Evolutionary conservation across 2,329 filamentous ascomycete species (phyloP).

Genomic region (Trichothecium sympodiale): DNA sequence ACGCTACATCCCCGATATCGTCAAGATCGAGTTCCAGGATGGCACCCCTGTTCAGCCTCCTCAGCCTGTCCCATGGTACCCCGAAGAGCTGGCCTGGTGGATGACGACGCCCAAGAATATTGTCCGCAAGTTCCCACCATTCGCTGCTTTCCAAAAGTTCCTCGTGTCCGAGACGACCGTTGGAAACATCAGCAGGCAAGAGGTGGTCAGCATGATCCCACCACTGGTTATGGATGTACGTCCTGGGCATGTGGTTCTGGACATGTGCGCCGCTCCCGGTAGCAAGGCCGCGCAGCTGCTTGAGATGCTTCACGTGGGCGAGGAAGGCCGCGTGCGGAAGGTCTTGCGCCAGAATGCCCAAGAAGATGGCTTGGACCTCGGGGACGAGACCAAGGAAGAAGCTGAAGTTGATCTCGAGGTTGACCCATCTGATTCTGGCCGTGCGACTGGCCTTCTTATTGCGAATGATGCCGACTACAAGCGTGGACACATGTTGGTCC

Average conservation of each 20-base stretch:
- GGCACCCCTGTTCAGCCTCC: constrained; percentile 75
- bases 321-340: constrained; percentile 74
- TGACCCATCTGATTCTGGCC: constrained; percentile 63
- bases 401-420: constrained; percentile 41
- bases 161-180: constrained; percentile 94
- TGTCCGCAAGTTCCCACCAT: constrained; percentile 84
- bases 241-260: constrained; percentile 85
- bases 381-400: constrained; percentile 34
- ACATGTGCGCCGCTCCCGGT: constrained; percentile 92
- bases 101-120: constrained; percentile 98
- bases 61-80: constrained; percentile 79
- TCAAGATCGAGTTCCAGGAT: constrained; percentile 71
- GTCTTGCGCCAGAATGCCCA: constrained; percentile 53
- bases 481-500: constrained; percentile 91
- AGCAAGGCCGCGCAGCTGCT: constrained; percentile 95
- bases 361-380: constrained; percentile 45
- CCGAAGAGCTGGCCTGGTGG: constrained; percentile 87
- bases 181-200: constrained; percentile 94
- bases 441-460: constrained; percentile 82
- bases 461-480: constrained; percentile 97
- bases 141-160: constrained; percentile 94
- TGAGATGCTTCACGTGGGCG: constrained; percentile 86
- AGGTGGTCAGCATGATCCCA: constrained; percentile 98
- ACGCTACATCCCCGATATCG: constrained; percentile 84
- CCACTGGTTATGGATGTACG: constrained; percentile 84